Conservation (phyloP, 2,329 filamentous ascomycete species). For the Cyclaneusma minus region DNA sequence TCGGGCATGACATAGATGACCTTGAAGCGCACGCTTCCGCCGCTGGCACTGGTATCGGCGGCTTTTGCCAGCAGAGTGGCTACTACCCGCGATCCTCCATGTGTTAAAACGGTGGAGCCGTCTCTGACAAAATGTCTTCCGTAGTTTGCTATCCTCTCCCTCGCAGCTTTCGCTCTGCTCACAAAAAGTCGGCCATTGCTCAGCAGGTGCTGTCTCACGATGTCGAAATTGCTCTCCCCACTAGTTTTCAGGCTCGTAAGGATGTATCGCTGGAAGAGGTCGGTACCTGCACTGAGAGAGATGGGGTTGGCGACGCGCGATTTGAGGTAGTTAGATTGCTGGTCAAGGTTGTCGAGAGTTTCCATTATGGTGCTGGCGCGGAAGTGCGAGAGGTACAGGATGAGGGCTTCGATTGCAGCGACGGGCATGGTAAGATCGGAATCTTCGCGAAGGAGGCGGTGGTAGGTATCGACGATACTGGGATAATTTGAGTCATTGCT, state of each 20-base stretch:
- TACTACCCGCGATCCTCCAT: constrained; percentile 77
- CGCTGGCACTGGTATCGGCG: constrained; percentile 41
- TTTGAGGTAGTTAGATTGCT: constrained; percentile 64
- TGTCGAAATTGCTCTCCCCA: constrained; percentile 56
- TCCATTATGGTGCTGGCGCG: constrained; percentile 82
- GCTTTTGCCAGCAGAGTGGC: constrained; percentile 62
- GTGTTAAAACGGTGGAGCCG: constrained; percentile 71
- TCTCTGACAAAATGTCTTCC: constrained; percentile 68
- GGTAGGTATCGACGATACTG: constrained; percentile 48
- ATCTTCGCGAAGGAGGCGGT: constrained; percentile 48
- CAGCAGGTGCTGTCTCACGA: constrained; percentile 68
- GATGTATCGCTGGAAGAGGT: constrained; percentile 90
- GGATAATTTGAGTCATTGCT: constrained; percentile 1
- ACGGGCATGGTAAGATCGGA: constrained; percentile 88
- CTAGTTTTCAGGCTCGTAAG: constrained; percentile 47
- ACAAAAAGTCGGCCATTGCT: constrained; percentile 80
- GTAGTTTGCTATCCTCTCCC: constrained; percentile 67
- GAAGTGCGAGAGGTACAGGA: constrained; percentile 67
- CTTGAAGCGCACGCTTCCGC: constrained; percentile 51
- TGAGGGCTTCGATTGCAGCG: constrained; percentile 82
- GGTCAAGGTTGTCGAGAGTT: constrained; percentile 72
- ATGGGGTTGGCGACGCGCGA: constrained; percentile 73
- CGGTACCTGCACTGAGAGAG: constrained; percentile 82
- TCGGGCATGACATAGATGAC: constrained; percentile 62
- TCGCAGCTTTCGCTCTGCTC: constrained; percentile 67